Percentiles rank a stretch among this genome's conserved stretches.
phyloP scores from a whole-genome alignment of 148 eudicot genomes.

The Bassia scoparia region DNA sequence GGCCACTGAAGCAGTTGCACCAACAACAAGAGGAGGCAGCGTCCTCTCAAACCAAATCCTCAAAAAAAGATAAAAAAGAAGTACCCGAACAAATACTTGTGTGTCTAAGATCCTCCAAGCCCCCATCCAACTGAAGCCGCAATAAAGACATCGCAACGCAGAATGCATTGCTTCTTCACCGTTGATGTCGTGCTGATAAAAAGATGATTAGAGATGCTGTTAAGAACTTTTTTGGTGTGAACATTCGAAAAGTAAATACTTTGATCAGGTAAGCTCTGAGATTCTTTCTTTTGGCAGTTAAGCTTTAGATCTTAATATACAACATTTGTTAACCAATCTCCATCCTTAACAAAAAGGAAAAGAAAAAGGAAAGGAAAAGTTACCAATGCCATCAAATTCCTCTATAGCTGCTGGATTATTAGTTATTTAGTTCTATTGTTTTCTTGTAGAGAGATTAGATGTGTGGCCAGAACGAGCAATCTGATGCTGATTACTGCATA shows the following conservation, averaged over 20 bases:
- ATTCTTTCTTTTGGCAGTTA: background rate
- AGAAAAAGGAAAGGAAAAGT: background rate
- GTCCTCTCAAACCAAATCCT: constrained; percentile 18
- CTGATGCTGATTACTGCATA: background rate
- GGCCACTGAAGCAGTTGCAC: constrained; percentile 27
- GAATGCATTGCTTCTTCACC: constrained; percentile 37
- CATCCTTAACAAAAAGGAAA: background rate
- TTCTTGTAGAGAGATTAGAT: background rate
- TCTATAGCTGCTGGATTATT: background rate
- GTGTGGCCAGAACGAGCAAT: background rate
- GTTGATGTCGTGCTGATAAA: constrained; percentile 47
- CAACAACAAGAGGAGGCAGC: constrained; percentile 19
- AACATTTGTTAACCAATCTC: background rate
- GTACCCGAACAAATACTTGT: constrained; percentile 32
- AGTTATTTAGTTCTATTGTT: background rate
- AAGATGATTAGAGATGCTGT: constrained; percentile 40
- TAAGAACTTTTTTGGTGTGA: constrained; percentile 31
- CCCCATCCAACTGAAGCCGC: constrained; percentile 36
- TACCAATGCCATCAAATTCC: background rate
- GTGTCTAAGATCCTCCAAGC: constrained; percentile 28
- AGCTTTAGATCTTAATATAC: no score
- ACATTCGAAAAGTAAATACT: constrained; percentile 35
- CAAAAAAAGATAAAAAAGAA: constrained; percentile 28
- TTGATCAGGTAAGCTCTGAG: constrained; percentile 32
- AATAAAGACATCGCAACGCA: constrained; percentile 35